Evolutionary conservation across 805 yeast genomes (phyloP), one percentile per base, ranked within the genome.

Genomic region (Candida ovalis): DNA sequence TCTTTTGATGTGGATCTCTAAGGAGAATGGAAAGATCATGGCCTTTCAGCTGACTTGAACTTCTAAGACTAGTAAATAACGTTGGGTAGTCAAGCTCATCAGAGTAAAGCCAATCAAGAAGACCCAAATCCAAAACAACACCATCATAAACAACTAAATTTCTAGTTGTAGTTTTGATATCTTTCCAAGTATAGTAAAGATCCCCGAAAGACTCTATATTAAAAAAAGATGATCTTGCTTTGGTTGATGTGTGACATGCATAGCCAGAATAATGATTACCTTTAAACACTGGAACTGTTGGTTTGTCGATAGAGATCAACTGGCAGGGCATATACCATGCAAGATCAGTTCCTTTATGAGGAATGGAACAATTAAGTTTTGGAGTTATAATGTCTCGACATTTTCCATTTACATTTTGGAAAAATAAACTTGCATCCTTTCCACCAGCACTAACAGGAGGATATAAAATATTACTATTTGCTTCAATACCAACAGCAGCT

Each of bases 281-380:
- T 1, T 90, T 78, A 53, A 76, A 76, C 63, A 87, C 86, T 36
- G 88, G 86, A 25, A 67, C 48, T 2, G 86, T 66, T 1, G 94
- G 75, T 4, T 96, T 96, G 63, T 88, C 88, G 56, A 80, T 85
- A 38, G 71, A 67, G 45, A 79, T 71, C 28, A 86, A 52, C 57
- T 84, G 82, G 72, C 99, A 94, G 3, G 99, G 98, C 84, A 91
- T 89, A 69, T 94, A 94, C 96, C 97, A 91, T 17, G 96, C 97
- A 56, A 92, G 65, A 27, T 78, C 74, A 22, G 78, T 82, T 37
- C 70, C 74, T 47, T 78, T 73, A 52, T 72, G 68, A 1, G 97
- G 97, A 49, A 91, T 91, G 0, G 84, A 58, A 57, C 87, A 78
- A 60, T 83, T 77, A 3, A 70, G 78, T 54, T 79, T 80, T 41